phyloP scores from a whole-genome alignment of 345 rosid species.

The Camelina laxa region DNA sequence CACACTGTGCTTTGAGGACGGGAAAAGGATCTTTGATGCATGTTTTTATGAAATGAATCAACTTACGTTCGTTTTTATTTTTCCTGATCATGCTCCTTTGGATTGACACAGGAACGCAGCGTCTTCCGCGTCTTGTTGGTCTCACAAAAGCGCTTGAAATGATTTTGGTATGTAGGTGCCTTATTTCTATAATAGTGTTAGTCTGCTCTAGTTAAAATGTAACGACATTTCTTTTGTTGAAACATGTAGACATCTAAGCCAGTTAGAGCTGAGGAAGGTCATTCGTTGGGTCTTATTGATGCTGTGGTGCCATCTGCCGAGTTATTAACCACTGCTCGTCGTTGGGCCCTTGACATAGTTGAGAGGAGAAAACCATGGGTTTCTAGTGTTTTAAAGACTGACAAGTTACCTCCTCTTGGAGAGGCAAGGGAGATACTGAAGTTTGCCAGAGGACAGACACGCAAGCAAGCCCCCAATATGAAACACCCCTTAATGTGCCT shows the following conservation, averaged over 20 bases:
- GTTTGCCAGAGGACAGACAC: slow-evolving; percentile 77
- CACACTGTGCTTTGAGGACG: slow-evolving; percentile 1
- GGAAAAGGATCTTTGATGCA: slow-evolving; percentile 8
- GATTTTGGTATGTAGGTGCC: slow-evolving; percentile 76
- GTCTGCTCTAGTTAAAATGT: slow-evolving; percentile 20
- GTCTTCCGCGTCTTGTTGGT: slow-evolving; percentile 99
- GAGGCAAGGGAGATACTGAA: slow-evolving; percentile 89
- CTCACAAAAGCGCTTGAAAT: slow-evolving; percentile 89
- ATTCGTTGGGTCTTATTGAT: slow-evolving; percentile 76
- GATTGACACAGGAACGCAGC: slow-evolving; percentile 80
- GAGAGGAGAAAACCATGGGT: slow-evolving; percentile 85
- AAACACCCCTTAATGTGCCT: slow-evolving; percentile 89
- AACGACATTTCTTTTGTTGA: neutral
- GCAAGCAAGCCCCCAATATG: slow-evolving; percentile 78
- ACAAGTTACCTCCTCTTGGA: slow-evolving; percentile 82
- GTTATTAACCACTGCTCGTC: slow-evolving; percentile 71
- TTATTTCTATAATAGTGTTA: slow-evolving; percentile 30
- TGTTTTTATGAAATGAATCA: slow-evolving; percentile 17
- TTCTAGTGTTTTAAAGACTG: slow-evolving; percentile 73
- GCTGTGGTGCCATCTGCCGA: slow-evolving; percentile 72
- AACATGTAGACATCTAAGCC: slow-evolving; percentile 75
- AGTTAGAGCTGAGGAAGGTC: slow-evolving; percentile 75
- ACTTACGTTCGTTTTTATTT: neutral
- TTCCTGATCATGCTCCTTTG: slow-evolving; percentile 35
- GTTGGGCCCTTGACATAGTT: slow-evolving; percentile 82